Base-by-base conservation (phyloP, 1,139 yeast species). In the Yamadazyma friedrichii region DNA sequence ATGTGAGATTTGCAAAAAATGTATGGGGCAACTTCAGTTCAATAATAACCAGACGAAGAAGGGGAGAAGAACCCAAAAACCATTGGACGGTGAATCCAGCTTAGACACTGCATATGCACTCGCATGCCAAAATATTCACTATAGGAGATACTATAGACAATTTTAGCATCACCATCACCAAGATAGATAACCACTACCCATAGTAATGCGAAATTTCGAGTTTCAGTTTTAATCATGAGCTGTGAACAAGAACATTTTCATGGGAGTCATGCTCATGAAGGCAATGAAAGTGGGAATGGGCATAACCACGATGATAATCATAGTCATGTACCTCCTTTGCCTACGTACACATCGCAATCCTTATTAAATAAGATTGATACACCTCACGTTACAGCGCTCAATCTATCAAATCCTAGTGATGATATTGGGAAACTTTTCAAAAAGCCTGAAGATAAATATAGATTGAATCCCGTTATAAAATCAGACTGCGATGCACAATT, bases 401-500 rank as follows among this genome's bases (percentile, higher is more conserved):
- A 91, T 54, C 69, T 82, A 36, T 67, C 70, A 8, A 81, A 79
- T 44, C 72, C 70, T 0, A 70, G 67, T 13, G 70, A 69, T 1
- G 85, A 76, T 9, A 56, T 84, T 3, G 61, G 71, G 33, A 68
- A 76, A 45, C 56, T 84, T 4, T 86, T 88, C 71, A 63, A 62
- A 41, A 37, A 52, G 5, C 58, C 74, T 3, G 65, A 63, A 2
- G 62, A 67, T 20, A 75, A 64, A 53, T 77, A 70, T 52, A 51
- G 62, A 35, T 52, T 77, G 20, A 59, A 61, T 17, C 80, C 80
- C 9, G 70, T 70, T 30, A 65, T 89, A 29, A 77, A 76, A 53
- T 81, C 91, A 1, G 97, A 91, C 58, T 81, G 86, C 3, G 98
- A 93, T 56, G 79, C 84, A 44, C 96, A 91, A 57, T 50, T 91